These are phyloP conservation scores for Kodamaea nitidulidarum DNA, from an alignment of 805 yeast species.

Conservation along the genomic window DNA sequence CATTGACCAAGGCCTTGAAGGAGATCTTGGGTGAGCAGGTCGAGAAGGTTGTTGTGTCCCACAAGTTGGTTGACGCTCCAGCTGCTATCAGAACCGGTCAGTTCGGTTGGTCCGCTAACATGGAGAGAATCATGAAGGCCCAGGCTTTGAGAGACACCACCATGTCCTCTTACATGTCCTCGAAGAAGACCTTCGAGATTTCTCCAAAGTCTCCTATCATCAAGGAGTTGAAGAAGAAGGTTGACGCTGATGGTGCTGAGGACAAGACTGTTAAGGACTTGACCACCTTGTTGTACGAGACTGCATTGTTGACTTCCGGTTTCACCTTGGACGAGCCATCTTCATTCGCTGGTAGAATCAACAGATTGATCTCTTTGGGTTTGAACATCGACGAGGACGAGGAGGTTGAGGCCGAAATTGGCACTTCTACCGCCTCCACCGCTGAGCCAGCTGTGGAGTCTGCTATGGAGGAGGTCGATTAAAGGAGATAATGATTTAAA, in stretches of 20 bases:
- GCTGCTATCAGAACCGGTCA: slow-evolving; percentile 99
- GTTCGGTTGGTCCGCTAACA: slow-evolving; percentile 99
- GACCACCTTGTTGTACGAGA: slow-evolving; percentile 93
- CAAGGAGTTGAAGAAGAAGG: slow-evolving; percentile 93
- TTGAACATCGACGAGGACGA: slow-evolving; percentile 94
- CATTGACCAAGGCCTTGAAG: slow-evolving; percentile 92
- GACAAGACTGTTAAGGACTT: slow-evolving; percentile 98
- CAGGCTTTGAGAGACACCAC: slow-evolving; percentile 98
- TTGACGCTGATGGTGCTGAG: slow-evolving; percentile 94
- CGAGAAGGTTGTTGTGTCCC: slow-evolving; percentile 98
- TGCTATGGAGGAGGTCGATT: slow-evolving; percentile 98
- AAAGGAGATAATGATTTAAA: slow-evolving; percentile 20
- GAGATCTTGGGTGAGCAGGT: slow-evolving; percentile 97
- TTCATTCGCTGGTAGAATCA: slow-evolving; percentile 95
- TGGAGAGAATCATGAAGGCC: slow-evolving; percentile 99
- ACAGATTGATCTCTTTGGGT: slow-evolving; percentile 96
- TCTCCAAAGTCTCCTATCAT: slow-evolving; percentile 96
- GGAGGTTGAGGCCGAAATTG: slow-evolving; percentile 47
- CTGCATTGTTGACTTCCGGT: slow-evolving; percentile 98
- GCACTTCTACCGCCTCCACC: slow-evolving; percentile 44
- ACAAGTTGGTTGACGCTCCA: slow-evolving; percentile 96
- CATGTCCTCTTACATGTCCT: slow-evolving; percentile 99
- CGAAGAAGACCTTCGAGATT: slow-evolving; percentile 98
- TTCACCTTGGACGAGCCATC: slow-evolving; percentile 98
- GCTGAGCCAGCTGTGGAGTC: slow-evolving; percentile 52